A percentile compares a stretch with the other conserved stretches of the same genome.
Evolutionary conservation across 495 filamentous ascomycete genomes (phyloP).

Genomic region (Penicillium longicatenatum): DNA sequence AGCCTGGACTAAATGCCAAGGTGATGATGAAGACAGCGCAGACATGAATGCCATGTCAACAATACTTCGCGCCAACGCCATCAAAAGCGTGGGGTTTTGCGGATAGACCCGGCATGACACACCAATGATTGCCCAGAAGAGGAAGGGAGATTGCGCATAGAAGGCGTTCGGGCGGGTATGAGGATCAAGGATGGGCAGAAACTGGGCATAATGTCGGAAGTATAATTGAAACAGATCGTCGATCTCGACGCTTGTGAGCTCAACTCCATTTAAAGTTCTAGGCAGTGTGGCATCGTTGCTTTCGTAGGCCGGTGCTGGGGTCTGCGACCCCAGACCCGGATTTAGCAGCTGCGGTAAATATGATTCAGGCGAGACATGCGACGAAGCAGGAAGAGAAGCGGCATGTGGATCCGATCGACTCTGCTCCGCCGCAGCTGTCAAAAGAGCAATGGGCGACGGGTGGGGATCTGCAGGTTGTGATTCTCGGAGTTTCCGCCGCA

Average conservation of each 20-base stretch:
- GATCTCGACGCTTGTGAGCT: slow-evolving; percentile 35
- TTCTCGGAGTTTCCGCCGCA: slow-evolving; percentile 35
- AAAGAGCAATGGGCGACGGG: slow-evolving; percentile 32
- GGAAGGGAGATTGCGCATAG: slow-evolving; percentile 46
- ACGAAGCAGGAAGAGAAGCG: slow-evolving; percentile 7
- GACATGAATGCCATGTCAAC: slow-evolving; percentile 49
- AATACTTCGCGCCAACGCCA: slow-evolving; percentile 40
- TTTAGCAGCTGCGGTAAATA: slow-evolving; percentile 23
- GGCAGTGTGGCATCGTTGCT: slow-evolving; percentile 22
- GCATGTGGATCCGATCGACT: slow-evolving; percentile 5
- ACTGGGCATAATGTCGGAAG: slow-evolving; percentile 46
- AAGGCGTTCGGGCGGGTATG: slow-evolving; percentile 42
- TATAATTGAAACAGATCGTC: slow-evolving; percentile 43
- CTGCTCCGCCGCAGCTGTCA: slow-evolving; percentile 35
- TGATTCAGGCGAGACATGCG: slow-evolving; percentile 18
- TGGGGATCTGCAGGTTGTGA: slow-evolving; percentile 25
- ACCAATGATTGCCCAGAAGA: slow-evolving; percentile 54
- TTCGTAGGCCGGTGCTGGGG: slow-evolving; percentile 15
- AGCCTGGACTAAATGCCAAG: slow-evolving; percentile 51
- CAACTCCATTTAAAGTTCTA: slow-evolving; percentile 32
- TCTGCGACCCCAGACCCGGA: slow-evolving; percentile 6
- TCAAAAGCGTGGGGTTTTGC: slow-evolving; percentile 46
- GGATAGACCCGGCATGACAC: slow-evolving; percentile 40
- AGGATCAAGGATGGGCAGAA: slow-evolving; percentile 49
- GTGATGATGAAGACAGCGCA: slow-evolving; percentile 34